Evolutionary conservation across 805 yeast genomes (phyloP).

Genomic region (Starmerella floris): DNA sequence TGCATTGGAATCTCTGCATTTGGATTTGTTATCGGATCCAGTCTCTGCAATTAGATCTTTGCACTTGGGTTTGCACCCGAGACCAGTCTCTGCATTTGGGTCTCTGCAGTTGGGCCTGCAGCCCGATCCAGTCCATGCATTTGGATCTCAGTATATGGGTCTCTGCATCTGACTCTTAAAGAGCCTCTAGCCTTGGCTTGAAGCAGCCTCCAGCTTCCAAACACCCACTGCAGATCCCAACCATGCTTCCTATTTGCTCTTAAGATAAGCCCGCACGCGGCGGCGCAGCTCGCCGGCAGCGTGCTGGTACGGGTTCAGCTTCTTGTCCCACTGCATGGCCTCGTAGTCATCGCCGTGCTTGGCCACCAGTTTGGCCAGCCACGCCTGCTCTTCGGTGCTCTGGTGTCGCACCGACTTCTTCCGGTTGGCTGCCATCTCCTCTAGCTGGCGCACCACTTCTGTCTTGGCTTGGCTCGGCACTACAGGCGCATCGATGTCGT

Average conservation of each 20-base stretch:
- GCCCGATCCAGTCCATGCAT: no score
- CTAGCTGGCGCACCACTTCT: conserved; percentile 56
- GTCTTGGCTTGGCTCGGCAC: conserved; percentile 40
- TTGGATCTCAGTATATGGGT: no score
- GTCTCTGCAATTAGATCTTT: no score
- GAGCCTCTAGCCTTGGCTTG: no score
- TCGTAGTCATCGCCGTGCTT: conserved; percentile 81
- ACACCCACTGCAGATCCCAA: neutral
- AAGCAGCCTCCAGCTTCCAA: no score
- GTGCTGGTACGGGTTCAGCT: conserved; percentile 70
- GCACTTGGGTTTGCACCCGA: no score
- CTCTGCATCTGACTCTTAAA: no score
- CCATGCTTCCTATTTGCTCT: neutral
- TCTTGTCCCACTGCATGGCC: conserved; percentile 86
- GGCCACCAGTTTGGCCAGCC: conserved; percentile 50
- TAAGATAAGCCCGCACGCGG: conserved; percentile 42
- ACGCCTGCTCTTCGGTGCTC: conserved; percentile 59
- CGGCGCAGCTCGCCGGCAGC: conserved; percentile 70
- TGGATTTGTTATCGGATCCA: no score
- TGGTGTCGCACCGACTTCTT: conserved; percentile 32
- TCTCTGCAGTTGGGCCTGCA: no score
- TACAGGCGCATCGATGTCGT: conserved; percentile 52
- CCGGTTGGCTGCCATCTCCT: conserved; percentile 39
- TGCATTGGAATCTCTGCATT: no score
- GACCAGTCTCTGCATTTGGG: no score